Evolutionary conservation across 164 flowering plant species (phyloP).

Genomic region (Magnolia changhungtana): DNA sequence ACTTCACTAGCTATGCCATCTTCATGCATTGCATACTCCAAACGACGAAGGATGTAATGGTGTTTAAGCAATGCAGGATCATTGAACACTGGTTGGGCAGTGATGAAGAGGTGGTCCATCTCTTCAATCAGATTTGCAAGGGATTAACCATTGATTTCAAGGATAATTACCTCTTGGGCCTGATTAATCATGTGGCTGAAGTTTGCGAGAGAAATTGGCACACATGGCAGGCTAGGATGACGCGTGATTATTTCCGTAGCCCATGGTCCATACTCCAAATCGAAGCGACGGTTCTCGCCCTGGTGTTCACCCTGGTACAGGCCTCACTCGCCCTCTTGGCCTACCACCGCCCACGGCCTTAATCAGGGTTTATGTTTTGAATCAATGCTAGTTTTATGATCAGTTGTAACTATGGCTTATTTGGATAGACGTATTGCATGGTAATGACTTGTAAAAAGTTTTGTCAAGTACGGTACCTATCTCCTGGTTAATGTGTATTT

Average conservation of each 20-base stretch:
- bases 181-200: conserved; percentile 9
- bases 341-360: conserved; percentile 9
- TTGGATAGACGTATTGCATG: too few relatives aligned
- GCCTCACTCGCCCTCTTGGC: conserved; percentile 11
- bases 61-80: conserved; percentile 24
- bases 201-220: conserved; percentile 14
- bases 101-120: conserved; percentile 22
- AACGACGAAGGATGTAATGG: conserved; percentile 24
- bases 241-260: conserved; percentile 24
- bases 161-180: conserved; percentile 13
- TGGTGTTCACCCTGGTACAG: conserved; percentile 22
- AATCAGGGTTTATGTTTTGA: too few relatives aligned
- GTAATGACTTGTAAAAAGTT: too few relatives aligned
- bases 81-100: conserved; percentile 28
- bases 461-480: too few relatives aligned
- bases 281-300: conserved; percentile 19
- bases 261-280: conserved; percentile 27
- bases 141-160: conserved; percentile 16
- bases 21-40: conserved; percentile 28
- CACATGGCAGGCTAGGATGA: conserved; percentile 18
- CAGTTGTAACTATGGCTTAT: too few relatives aligned
- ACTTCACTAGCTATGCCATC: conserved; percentile 27
- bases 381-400: too few relatives aligned
- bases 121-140: conserved; percentile 24
- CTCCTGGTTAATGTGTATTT: too few relatives aligned